phyloP scores from a whole-genome alignment of 371 early-diverging fungal species.

The Entomophthora muscae region DNA sequence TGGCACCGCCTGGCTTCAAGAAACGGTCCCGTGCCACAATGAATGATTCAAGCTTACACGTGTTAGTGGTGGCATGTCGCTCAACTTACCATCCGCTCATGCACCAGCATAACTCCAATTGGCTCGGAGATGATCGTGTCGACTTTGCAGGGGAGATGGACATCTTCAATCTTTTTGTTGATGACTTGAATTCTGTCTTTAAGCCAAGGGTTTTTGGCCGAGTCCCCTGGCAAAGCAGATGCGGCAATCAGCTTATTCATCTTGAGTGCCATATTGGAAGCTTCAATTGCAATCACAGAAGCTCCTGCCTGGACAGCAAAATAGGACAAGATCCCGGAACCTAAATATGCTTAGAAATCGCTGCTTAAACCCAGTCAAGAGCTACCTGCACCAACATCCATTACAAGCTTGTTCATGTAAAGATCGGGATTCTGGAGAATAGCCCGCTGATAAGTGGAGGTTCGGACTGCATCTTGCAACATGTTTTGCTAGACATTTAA shows the following conservation, averaged over 20 bases:
- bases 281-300: slow-evolving; percentile 89
- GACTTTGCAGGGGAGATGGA: slow-evolving; percentile 44
- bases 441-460: slow-evolving; percentile 84
- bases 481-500: slow-evolving; percentile 80
- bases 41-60: slow-evolving; percentile 27
- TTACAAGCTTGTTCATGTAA: slow-evolving; percentile 61
- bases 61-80: slow-evolving; percentile 19
- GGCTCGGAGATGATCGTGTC: slow-evolving; percentile 94
- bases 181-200: slow-evolving; percentile 65
- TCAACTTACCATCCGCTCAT: slow-evolving; percentile 66
- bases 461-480: slow-evolving; percentile 87
- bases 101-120: slow-evolving; percentile 87
- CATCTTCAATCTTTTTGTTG: slow-evolving; percentile 71
- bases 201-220: slow-evolving; percentile 56
- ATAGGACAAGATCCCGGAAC: slow-evolving; percentile 82
- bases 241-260: slow-evolving; percentile 59
- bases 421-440: slow-evolving; percentile 56
- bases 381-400: slow-evolving; percentile 90
- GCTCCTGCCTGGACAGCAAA: slow-evolving; percentile 90
- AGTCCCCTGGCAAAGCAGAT: slow-evolving; percentile 20
- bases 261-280: slow-evolving; percentile 85
- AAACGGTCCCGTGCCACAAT: slow-evolving; percentile 75
- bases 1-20: slow-evolving; percentile 79
- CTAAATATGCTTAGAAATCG: slow-evolving; percentile 9
- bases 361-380: slow-evolving; percentile 80